A percentile compares a stretch with the other conserved stretches of the same genome.
Evolutionary conservation across 371 early-diverging fungal genomes (phyloP).

Genomic region (Homolaphlyctis polyrhiza): DNA sequence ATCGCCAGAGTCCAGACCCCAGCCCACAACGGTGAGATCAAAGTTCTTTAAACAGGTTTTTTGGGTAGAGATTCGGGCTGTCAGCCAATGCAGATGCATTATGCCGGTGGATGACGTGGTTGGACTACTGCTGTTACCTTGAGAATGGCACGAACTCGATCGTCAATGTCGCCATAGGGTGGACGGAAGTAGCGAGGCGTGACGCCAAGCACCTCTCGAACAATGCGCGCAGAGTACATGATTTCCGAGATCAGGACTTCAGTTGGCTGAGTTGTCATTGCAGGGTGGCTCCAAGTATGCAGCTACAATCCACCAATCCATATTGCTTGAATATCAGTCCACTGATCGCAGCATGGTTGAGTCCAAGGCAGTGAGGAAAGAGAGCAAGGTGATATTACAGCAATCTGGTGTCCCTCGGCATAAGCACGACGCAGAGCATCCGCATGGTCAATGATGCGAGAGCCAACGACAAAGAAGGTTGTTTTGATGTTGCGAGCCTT

Average conservation of each 20-base stretch:
- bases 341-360: background rate
- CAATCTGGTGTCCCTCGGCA: constrained; percentile 58
- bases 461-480: constrained; percentile 68
- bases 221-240: constrained; percentile 6
- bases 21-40: constrained; percentile 19
- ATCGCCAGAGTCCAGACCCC: constrained; percentile 21
- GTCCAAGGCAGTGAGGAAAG: background rate
- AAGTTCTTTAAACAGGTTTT: constrained; percentile 14
- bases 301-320: background rate
- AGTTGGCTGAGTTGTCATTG: background rate
- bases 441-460: constrained; percentile 42
- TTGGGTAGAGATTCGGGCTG: constrained; percentile 17
- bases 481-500: constrained; percentile 24
- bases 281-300: background rate
- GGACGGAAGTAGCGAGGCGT: background rate
- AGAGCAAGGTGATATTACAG: constrained; percentile 26
- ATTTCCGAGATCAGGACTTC: constrained; percentile 14
- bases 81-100: no score
- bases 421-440: constrained; percentile 18
- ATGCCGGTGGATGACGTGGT: no score
- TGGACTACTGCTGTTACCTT: no score
- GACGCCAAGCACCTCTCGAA: background rate
- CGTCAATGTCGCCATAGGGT: constrained; percentile 33
- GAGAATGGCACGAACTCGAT: constrained; percentile 21
- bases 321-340: background rate